A percentile compares a stretch with the other conserved stretches of the same genome.
Evolutionary conservation across 345 rosid species (phyloP).

Genomic region (Eucalyptus regnans): DNA sequence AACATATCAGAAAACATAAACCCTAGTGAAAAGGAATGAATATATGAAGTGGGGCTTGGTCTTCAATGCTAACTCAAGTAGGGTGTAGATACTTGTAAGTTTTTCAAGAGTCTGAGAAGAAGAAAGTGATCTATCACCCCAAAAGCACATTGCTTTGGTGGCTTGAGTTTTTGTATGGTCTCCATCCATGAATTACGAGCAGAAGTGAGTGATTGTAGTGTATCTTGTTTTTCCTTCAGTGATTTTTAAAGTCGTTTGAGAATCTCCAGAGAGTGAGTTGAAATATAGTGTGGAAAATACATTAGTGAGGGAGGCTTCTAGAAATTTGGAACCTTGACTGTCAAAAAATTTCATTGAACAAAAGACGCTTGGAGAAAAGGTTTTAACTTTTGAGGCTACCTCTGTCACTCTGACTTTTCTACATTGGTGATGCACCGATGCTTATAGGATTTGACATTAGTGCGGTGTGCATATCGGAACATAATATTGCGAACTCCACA

Average conservation of each 20-base stretch:
- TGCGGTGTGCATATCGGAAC: background rate
- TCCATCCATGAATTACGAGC: background rate
- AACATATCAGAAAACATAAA: background rate
- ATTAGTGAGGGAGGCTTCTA: background rate
- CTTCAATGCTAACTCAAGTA: background rate
- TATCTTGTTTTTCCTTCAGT: background rate
- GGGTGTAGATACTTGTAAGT: background rate
- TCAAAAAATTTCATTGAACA: background rate
- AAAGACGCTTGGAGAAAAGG: background rate
- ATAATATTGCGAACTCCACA: background rate
- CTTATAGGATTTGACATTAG: background rate
- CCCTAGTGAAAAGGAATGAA: background rate
- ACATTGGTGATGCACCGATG: background rate
- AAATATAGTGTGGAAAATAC: background rate
- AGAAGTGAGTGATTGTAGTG: background rate
- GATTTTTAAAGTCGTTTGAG: background rate
- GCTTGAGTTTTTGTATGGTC: background rate
- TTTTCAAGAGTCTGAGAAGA: background rate
- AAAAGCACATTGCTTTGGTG: background rate
- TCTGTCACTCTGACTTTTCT: background rate
- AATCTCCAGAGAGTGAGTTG: background rate
- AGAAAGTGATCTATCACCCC: background rate
- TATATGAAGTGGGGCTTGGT: background rate
- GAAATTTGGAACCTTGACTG: background rate
- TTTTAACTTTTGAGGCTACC: background rate